Conservation (phyloP, 768 basidiomycete genomes). For the Lentinula raphanica region DNA sequence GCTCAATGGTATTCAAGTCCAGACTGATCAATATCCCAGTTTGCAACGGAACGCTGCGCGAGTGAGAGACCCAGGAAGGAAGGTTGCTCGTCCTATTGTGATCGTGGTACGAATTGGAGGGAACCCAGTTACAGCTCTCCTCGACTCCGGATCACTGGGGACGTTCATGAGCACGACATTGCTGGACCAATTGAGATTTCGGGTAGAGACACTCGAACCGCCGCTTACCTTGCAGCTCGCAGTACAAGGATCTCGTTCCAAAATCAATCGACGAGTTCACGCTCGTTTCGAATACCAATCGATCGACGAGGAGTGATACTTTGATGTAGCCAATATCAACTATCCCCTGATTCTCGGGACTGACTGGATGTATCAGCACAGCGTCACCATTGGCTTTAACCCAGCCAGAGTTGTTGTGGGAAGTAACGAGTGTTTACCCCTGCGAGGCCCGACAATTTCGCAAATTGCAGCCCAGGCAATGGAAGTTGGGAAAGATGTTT, state of each 20-base stretch:
- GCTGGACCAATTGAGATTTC: constrained; percentile 16
- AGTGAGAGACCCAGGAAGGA: too few relatives aligned
- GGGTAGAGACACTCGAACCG: constrained; percentile 12
- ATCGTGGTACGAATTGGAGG: not conserved
- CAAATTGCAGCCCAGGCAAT: constrained; percentile 9
- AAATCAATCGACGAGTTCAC: constrained; percentile 15
- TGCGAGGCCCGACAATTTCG: constrained; percentile 12
- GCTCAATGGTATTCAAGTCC: too few relatives aligned
- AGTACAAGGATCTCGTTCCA: constrained; percentile 21
- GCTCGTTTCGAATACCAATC: constrained; percentile 12
- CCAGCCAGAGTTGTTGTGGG: constrained; percentile 14
- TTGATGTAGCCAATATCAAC: constrained; percentile 33
- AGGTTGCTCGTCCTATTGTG: not conserved
- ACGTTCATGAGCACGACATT: constrained; percentile 26
- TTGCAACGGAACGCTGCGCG: too few relatives aligned
- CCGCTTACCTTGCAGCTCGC: constrained; percentile 23
- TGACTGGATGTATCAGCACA: constrained; percentile 28
- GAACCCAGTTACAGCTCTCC: not conserved
- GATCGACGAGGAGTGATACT: constrained; percentile 15
- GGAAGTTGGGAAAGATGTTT: constrained; percentile 3
- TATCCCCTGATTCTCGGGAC: constrained; percentile 37
- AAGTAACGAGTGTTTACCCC: constrained; percentile 9
- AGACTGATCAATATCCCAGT: too few relatives aligned
- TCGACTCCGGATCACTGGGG: constrained; percentile 20
- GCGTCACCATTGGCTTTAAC: constrained; percentile 23